phyloP scores from a whole-genome alignment of 352 stramenopile species.

The Globisporangium orthogonon region DNA sequence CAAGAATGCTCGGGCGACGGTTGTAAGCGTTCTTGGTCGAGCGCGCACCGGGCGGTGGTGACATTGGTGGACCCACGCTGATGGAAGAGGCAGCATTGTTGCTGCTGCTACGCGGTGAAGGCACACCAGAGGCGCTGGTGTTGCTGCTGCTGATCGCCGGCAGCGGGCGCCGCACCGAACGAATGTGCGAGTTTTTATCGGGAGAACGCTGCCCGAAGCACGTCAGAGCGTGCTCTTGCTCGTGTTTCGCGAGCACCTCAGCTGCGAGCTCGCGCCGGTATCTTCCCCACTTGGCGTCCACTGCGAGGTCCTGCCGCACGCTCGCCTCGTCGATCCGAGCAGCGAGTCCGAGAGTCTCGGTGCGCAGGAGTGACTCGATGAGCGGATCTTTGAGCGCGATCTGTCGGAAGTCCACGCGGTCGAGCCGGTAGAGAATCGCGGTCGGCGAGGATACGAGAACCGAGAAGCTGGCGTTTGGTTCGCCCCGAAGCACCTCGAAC shows the following conservation, averaged over 20 bases:
- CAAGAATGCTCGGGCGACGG: conserved; percentile 11
- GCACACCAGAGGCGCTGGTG: not conserved
- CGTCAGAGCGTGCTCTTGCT: conserved; percentile 24
- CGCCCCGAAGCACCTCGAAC: conserved; percentile 40
- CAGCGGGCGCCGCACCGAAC: conserved; percentile 5
- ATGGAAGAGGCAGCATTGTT: not conserved
- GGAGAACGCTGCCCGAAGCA: conserved; percentile 34
- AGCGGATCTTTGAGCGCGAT: conserved; percentile 45
- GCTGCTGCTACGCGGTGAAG: not conserved
- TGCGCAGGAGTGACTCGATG: conserved; percentile 37
- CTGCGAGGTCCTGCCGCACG: conserved; percentile 38
- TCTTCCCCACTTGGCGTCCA: conserved; percentile 35
- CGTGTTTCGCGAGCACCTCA: conserved; percentile 27
- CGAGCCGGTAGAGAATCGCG: conserved; percentile 53
- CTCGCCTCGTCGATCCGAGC: conserved; percentile 31
- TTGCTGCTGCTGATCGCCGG: conserved; percentile 1
- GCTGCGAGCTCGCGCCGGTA: conserved; percentile 46
- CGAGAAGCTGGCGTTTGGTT: conserved; percentile 38
- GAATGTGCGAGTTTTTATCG: conserved; percentile 6
- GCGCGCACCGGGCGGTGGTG: not conserved
- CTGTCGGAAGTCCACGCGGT: conserved; percentile 66
- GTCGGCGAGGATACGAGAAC: conserved; percentile 55
- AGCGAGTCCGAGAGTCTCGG: conserved; percentile 31
- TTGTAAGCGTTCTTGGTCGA: conserved; percentile 1
- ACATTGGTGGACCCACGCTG: not conserved